phyloP scores from a whole-genome alignment of 2,329 filamentous ascomycete species.

The Coniochaeta prunicola region DNA sequence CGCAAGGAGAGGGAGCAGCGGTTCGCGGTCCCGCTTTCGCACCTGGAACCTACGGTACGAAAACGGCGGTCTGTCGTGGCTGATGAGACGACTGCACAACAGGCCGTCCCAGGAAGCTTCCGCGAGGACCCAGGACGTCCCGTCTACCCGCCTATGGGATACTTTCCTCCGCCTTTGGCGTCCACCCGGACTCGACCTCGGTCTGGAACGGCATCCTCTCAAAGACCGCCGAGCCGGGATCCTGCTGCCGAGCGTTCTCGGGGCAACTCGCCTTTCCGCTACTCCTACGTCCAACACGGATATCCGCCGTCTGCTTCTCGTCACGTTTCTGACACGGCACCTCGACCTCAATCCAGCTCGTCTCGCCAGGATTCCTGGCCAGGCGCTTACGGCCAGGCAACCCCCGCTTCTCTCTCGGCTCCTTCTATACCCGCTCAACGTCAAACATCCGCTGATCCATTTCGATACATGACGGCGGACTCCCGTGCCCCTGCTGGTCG shows the following conservation, averaged over 20 bases:
- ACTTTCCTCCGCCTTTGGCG: constrained; percentile 39
- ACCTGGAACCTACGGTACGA: constrained; percentile 34
- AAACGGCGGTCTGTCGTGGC: background rate
- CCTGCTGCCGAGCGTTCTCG: constrained; percentile 21
- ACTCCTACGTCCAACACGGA: constrained; percentile 33
- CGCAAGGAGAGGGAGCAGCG: constrained; percentile 36
- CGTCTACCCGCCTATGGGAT: constrained; percentile 39
- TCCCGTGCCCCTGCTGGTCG: constrained; percentile 29
- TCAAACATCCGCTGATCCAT: constrained; percentile 34
- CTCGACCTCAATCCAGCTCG: constrained; percentile 18
- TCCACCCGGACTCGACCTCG: constrained; percentile 31
- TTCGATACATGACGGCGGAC: constrained; percentile 43
- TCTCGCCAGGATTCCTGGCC: constrained; percentile 24
- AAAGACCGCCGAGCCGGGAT: constrained; percentile 16
- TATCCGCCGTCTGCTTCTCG: constrained; percentile 22
- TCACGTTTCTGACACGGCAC: constrained; percentile 36
- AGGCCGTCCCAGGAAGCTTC: background rate
- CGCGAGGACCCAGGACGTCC: background rate
- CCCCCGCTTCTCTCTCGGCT: constrained; percentile 16
- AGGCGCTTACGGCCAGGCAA: constrained; percentile 1
- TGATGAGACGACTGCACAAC: background rate
- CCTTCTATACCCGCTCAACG: constrained; percentile 20
- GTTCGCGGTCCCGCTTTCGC: constrained; percentile 45
- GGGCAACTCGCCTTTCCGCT: constrained; percentile 35
- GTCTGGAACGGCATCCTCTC: constrained; percentile 33